A percentile compares a stretch with the other conserved stretches of the same genome.
phyloP scores from a whole-genome alignment of 73 alveolate species.

The Paramecium pentaurelia region DNA sequence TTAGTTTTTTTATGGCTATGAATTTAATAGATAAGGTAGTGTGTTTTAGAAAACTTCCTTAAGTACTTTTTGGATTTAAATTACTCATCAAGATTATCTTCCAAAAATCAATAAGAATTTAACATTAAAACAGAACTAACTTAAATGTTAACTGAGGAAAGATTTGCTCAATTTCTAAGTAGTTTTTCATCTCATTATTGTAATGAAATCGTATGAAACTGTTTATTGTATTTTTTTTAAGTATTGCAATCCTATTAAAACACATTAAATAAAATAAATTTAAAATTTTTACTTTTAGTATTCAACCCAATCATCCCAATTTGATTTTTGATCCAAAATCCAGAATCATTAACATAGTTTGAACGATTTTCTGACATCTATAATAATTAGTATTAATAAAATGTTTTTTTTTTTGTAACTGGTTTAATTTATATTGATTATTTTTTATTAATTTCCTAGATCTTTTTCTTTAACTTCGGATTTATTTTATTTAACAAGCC shows the following conservation, averaged over 20 bases:
- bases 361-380: conserved; percentile 34
- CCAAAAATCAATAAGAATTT: not conserved
- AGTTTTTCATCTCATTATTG: not conserved
- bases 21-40: not conserved
- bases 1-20: not conserved
- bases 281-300: not conserved
- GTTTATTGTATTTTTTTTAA: not conserved
- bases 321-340: not conserved
- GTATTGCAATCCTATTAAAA: no score
- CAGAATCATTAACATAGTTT: not conserved
- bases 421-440: conserved; percentile 12
- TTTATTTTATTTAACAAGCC: not conserved
- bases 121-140: not conserved
- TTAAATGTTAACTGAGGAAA: not conserved
- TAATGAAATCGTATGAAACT: not conserved
- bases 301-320: not conserved
- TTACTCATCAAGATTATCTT: not conserved
- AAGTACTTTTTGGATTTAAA: not conserved
- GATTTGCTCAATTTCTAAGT: not conserved
- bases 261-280: no score
- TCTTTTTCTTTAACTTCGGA: not conserved
- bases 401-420: not conserved
- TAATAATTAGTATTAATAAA: not conserved
- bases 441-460: not conserved
- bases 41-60: not conserved